Percentiles rank a stretch among this genome's conserved stretches.
These are phyloP conservation scores for Candida xiaguanensis DNA, from an alignment of 805 yeast genomes.

Conservation along the genomic window DNA sequence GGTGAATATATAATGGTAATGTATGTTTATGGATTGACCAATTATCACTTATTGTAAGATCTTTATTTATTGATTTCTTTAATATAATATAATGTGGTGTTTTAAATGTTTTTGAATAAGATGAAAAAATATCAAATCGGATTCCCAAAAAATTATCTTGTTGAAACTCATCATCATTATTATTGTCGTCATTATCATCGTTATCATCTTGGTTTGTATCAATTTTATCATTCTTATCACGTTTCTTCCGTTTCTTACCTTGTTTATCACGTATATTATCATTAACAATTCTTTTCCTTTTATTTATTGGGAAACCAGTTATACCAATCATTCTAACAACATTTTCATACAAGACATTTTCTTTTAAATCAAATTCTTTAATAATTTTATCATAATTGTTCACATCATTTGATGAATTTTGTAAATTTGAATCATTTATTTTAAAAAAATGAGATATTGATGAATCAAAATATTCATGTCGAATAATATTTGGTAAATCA, in stretches of 20 bases:
- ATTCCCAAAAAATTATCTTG: constrained; percentile 40
- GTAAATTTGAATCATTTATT: too few relatives aligned
- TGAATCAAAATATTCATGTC: constrained; percentile 28
- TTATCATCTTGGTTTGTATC: background rate
- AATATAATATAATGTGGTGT: constrained; percentile 50
- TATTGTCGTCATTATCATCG: constrained; percentile 14
- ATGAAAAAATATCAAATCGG: constrained; percentile 44
- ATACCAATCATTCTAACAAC: constrained; percentile 46
- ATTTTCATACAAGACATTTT: constrained; percentile 43
- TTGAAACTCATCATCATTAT: constrained; percentile 13
- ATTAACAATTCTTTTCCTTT: constrained; percentile 30
- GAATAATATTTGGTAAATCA: constrained; percentile 16
- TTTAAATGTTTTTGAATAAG: constrained; percentile 19
- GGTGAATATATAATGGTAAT: constrained; percentile 29
- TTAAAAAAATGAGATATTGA: constrained; percentile 22
- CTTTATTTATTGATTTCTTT: constrained; percentile 11
- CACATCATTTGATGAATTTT: too few relatives aligned
- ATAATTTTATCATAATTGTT: too few relatives aligned
- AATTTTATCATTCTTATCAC: too few relatives aligned
- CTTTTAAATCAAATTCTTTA: constrained; percentile 18
- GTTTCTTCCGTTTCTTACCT: too few relatives aligned
- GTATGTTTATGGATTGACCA: constrained; percentile 38
- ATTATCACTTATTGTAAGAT: constrained; percentile 2
- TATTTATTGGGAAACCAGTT: constrained; percentile 50
- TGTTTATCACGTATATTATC: too few relatives aligned